A percentile compares a stretch with the other conserved stretches of the same genome.
phyloP scores from a whole-genome alignment of 441 rosid species.

The California macrophylla region DNA sequence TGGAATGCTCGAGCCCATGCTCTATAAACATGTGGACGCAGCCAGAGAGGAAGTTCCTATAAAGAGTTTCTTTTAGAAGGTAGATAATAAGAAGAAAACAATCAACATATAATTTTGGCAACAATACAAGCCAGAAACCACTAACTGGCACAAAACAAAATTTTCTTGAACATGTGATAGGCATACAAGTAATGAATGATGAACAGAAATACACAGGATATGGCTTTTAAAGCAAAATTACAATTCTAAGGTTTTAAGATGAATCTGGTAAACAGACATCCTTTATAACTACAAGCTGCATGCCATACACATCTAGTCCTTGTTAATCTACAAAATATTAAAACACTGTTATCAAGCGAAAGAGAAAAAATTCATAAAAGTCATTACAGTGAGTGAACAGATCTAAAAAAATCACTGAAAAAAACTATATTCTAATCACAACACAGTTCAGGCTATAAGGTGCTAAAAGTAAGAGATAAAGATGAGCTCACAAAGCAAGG shows the following conservation, averaged over 20 bases:
- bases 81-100: slow-evolving; percentile 11
- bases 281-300: neutral
- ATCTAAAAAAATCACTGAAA: neutral
- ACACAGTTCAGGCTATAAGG: neutral
- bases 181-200: neutral
- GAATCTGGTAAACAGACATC: neutral
- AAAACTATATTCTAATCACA: neutral
- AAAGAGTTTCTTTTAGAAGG: slow-evolving; percentile 20
- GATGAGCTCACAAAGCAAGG: neutral
- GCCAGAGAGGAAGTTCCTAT: slow-evolving; percentile 77
- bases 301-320: neutral
- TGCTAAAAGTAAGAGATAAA: neutral
- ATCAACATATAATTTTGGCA: slow-evolving; percentile 4
- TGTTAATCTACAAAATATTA: neutral
- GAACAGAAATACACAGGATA: neutral
- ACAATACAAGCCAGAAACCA: neutral
- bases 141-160: neutral
- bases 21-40: slow-evolving; percentile 71
- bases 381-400: neutral
- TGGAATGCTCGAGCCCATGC: slow-evolving; percentile 96
- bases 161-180: neutral
- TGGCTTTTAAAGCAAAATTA: neutral
- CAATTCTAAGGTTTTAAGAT: neutral
- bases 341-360: neutral
- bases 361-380: neutral